Base-by-base conservation (phyloP, 306 rosid genomes). In the Vigna reflexopilosa region DNA sequence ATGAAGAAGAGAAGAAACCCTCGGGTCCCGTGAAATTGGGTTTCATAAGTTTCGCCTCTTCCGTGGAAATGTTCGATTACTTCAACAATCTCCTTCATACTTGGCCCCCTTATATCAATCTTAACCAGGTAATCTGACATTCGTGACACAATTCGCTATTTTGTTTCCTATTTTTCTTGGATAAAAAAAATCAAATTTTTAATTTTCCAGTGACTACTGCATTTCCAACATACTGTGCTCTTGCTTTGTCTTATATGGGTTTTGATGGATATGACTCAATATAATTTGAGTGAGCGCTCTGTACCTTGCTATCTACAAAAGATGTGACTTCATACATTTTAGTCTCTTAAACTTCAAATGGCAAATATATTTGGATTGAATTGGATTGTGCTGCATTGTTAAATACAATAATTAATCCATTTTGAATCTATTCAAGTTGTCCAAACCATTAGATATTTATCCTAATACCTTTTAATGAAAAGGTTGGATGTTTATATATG, bases 91-190 rank as follows among this genome's bases (percentile, higher is more conserved):
- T 91, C 48, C 91, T 91, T 40, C 96, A 91, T 75, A 26, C 75
- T 58, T 94, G 97, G 98, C 88, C 96, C 17, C 85, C 88, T 7
- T 59, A 84, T 81, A 54, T 94, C 77, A 77, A 88, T 66, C 54
- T 90, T 56, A 94, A 94, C 82, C 83, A 87, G 98, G 97, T 94
- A 83, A 63, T 75, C 2, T 8, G 2, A 8, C 32, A 11, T 7
- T 11, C 38, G 1, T 30, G 3, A 56, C 9, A 4, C 4, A 20
- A 34, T 5, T 30, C 20, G 9, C 14, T 12, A 44, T 2, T 16
- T 63, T 16, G 68, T 16, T 63, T 1, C 4, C 56, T 7, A 40
- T 26, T 58, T 38, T 73, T 38, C 28, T 51, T 7, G 6, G 38
- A 45, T 65, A 17, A 17, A 44, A 44, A 30, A 36, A 32, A 15